Evolutionary conservation across 1,139 yeast genomes (phyloP), one percentile per base, ranked within the genome.

Genomic region (Saccharomycopsis hybrid): DNA sequence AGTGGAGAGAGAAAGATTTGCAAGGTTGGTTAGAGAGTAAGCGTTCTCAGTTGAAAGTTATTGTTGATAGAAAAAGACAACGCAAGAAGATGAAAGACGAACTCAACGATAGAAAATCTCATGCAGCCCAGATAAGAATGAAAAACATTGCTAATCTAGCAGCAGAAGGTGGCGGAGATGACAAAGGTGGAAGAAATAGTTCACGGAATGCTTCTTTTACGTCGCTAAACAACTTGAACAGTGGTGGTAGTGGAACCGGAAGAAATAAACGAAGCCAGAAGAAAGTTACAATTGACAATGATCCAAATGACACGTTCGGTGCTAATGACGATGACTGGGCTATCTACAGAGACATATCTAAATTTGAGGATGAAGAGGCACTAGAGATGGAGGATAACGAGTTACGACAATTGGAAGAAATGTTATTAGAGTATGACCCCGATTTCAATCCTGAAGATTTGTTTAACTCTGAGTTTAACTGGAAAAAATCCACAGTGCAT

Each of bases 311-410:
- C 65, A 88, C 90, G 0, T 92, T 92, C 66, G 97, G 97, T 54
- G 92, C 97, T 3, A 84, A 89, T 60, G 98, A 92, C 62, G 96
- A 86, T 50, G 98, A 92, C 64, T 92, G 97, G 97, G 78, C 85
- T 41, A 81, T 89, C 27, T 92, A 92, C 64, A 76, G 95, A 59
- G 95, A 88, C 60, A 84, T 89, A 48, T 80, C 89, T 24, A 81
- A 79, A 55, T 82, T 76, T 11, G 82, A 82, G 28, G 84, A 87
- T 56, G 90, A 83, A 55, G 90, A 82, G 57, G 82, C 83, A 49
- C 78, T 82, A 53, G 95, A 85, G 52, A 85, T 79, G 48, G 86
- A 83, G 56, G 78, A 80, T 52, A 78, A 75, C 41, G 70, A 72
- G 44, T 74, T 90, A 38, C 67, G 78, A 27, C 73, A 74, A 30